Percentiles rank a stretch among this genome's conserved stretches.
phyloP scores from a whole-genome alignment of 208 protist species.

The Leishmania martiniquensis region DNA sequence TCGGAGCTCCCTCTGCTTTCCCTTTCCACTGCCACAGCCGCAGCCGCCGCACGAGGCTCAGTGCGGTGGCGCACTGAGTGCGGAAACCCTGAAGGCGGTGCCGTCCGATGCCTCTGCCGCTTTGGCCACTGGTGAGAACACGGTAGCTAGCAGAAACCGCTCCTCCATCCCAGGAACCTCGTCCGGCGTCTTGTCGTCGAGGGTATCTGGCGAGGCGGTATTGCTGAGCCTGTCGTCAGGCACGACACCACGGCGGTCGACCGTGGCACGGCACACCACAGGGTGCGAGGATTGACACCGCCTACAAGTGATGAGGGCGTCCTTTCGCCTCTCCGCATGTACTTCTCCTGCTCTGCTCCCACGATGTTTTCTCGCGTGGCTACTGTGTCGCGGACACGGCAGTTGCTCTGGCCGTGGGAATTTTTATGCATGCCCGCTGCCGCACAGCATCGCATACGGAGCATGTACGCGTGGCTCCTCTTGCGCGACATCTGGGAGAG shows the following conservation, averaged over 20 bases:
- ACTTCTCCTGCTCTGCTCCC: neutral
- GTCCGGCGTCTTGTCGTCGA: constrained; percentile 14
- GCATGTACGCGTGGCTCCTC: neutral
- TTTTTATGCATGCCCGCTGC: neutral
- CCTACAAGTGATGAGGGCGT: neutral
- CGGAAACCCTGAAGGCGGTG: neutral
- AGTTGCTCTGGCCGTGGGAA: neutral
- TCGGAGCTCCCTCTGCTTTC: constrained; percentile 25
- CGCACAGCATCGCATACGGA: neutral
- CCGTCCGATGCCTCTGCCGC: neutral
- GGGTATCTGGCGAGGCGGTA: constrained; percentile 28
- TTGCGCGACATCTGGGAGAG: neutral
- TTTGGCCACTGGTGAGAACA: too few species aligned
- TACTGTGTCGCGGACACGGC: neutral
- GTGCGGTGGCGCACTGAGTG: neutral
- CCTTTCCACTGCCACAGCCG: neutral
- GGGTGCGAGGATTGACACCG: neutral
- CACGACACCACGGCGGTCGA: constrained; percentile 14
- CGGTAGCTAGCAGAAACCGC: neutral
- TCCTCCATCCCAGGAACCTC: constrained; percentile 9
- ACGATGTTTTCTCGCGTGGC: neutral
- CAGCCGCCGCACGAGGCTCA: neutral
- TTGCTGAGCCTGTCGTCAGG: constrained; percentile 29
- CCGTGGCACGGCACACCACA: neutral
- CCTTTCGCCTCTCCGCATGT: neutral